Evolutionary conservation across 2,329 filamentous ascomycete genomes (phyloP), one percentile per base, ranked within the genome.

Genomic region (Niveomyces coronatus): DNA sequence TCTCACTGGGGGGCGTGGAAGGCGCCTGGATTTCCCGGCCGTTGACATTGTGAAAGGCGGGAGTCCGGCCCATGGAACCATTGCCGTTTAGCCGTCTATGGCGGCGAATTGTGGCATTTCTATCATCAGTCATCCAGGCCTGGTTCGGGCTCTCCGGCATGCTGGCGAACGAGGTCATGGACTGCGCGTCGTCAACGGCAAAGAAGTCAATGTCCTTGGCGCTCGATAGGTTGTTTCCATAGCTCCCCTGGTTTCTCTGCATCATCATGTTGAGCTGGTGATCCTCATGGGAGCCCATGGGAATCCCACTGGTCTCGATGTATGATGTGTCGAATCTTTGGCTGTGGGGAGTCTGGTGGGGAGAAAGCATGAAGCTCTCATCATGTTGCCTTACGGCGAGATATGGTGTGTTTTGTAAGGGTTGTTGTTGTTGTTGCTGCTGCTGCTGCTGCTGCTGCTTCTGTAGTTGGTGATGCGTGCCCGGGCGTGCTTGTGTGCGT

Each of bases 401-500:
- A 43, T 56, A 48, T 30, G 48, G 27, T 37, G 43, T 40, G 37
- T 54, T 41, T 55, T 41, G 33, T 3, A 5, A 31, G 26, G 29
- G 35, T 51, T 16, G 29, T 29, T 29, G 42, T n/a, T n/a, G n/a
- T n/a, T n/a, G n/a, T n/a, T n/a, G n/a, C n/a, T n/a, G n/a, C n/a
- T n/a, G n/a, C n/a, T n/a, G n/a, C n/a, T n/a, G n/a, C n/a, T n/a
- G n/a, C n/a, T n/a, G n/a, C n/a, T n/a, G n/a, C 42, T 47, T 31
- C 23, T 45, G 35, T 49, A 28, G 53, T 48, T 55, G 44, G 19
- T 55, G 52, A 4, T 50, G 48, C 42, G 57, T 70, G 74, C 82
- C 80, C 76, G 82, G 82, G 77, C 83, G 79, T 75, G 76, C 75
- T 74, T 63, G 60, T 46, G 78, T 74, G 74, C 76, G 77, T 70